Evolutionary conservation across 169 alveolate species (phyloP).

Genomic region (Plasmodium knowlesi): DNA sequence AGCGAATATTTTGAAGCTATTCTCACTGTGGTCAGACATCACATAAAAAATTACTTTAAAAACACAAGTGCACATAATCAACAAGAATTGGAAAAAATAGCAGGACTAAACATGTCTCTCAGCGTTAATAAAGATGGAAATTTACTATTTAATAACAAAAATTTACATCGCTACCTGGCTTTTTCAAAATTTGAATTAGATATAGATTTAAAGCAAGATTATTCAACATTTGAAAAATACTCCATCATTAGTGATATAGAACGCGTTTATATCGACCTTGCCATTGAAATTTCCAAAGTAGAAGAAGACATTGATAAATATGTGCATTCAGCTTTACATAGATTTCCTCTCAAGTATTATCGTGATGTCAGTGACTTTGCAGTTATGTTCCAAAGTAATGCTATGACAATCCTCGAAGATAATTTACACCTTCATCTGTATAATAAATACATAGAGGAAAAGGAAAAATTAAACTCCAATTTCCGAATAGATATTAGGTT

Average conservation of each 20-base stretch:
- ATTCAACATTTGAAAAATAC: background rate
- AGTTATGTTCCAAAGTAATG: conserved; percentile 34
- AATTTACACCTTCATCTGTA: background rate
- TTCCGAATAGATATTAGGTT: background rate
- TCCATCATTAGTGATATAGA: background rate
- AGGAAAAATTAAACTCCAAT: background rate
- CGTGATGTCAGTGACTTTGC: conserved; percentile 2
- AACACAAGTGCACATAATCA: background rate
- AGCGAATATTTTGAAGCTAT: background rate
- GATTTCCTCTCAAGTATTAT: conserved; percentile 12
- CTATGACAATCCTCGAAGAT: conserved; percentile 25
- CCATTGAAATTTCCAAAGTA: background rate
- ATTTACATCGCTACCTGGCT: background rate
- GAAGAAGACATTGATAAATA: background rate
- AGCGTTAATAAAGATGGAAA: background rate
- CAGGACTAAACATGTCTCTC: conserved; percentile 3
- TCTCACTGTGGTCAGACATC: background rate
- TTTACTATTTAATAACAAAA: background rate
- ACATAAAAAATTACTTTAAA: background rate
- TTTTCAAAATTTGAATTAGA: background rate
- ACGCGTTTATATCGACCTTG: background rate
- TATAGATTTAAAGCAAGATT: background rate
- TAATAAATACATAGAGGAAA: background rate
- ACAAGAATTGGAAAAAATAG: background rate
- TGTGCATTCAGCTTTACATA: background rate